phyloP scores from a whole-genome alignment of 1,284 basidiomycete species.

The Heliocybe sulcata region DNA sequence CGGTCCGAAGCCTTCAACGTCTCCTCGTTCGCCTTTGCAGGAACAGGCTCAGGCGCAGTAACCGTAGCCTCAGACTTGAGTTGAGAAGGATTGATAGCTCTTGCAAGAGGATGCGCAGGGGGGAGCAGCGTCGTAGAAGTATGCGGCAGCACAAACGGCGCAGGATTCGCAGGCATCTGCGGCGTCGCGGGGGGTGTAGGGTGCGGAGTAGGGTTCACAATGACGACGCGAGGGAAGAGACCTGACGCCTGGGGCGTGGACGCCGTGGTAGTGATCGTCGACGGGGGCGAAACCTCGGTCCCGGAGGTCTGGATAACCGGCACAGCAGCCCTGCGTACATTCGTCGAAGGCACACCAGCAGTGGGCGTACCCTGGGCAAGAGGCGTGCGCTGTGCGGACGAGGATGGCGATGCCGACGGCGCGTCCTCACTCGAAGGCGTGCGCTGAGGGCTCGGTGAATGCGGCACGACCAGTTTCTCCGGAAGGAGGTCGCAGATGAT shows the following conservation, averaged over 20 bases:
- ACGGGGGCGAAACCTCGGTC: constrained; percentile 13
- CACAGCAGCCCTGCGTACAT: constrained; percentile 3
- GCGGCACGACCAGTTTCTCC: constrained; percentile 21
- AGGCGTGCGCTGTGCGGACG: constrained; percentile 9
- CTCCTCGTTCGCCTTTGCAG: constrained; percentile 17
- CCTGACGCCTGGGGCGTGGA: constrained; percentile 5
- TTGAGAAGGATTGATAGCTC: constrained; percentile 3
- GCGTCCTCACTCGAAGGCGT: neutral
- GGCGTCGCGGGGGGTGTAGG: constrained; percentile 52
- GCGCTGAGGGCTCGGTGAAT: constrained; percentile 7
- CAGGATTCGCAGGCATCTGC: constrained; percentile 15
- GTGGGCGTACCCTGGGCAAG: neutral
- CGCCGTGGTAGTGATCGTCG: constrained; percentile 15
- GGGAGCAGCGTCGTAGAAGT: constrained; percentile 1
- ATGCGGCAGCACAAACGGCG: constrained; percentile 6
- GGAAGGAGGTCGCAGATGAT: constrained; percentile 55
- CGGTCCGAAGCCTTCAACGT: constrained; percentile 29
- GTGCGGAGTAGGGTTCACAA: constrained; percentile 49
- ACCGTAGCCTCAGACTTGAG: constrained; percentile 3
- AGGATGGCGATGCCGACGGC: neutral
- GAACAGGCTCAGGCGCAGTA: constrained; percentile 6
- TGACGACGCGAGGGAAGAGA: constrained; percentile 38
- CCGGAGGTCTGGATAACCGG: constrained; percentile 14
- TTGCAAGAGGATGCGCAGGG: constrained; percentile 7
- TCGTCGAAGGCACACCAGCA: neutral